Base-by-base conservation (phyloP, 2,329 filamentous ascomycete genomes). In the Trichoderma sp. region DNA sequence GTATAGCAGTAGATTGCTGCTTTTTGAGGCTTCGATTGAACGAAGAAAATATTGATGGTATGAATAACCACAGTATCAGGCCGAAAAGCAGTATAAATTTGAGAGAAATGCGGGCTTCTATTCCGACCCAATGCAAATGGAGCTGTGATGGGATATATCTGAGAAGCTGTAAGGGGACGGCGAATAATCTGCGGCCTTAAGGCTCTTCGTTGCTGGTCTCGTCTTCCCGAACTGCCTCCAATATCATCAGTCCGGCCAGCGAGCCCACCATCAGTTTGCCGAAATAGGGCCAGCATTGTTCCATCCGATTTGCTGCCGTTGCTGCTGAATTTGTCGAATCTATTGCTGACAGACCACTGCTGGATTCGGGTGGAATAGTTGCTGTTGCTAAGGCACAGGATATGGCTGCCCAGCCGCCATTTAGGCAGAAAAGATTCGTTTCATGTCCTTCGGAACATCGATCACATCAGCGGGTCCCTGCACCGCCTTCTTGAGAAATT, bases 261-360 rank as follows among this genome's bases (percentile, higher is more conserved):
- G 94, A 94, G 50, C 94, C 94, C 5, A 97, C 89, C 92, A 97
- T 95, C 71, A 97, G 84, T 80, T 96, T 97, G 61, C 87, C 87
- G 68, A 87, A 84, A 70, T 88, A 89, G 85, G 85, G 13, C 79
- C 81, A 5, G 81, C 78, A 69, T 82, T 84, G 61, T 82, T 82
- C 86, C 87, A 90, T 39, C 83, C 80, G 65, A 80, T 25, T 60
- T 82, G 80, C 37, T 83, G 81, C 68, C 82, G 82, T 63, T 82
- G 80, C 35, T 83, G 79, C 39, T 81, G 79, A 58, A 71, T 86
- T 45, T 39, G 52, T 15, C 61, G 85, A 19, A 86, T 84, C 69
- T 86, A 84, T 71, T 88, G 86, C 68, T 86, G 86, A 42, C 84
- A 82, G 45, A 86, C 76, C 25, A 85, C 70, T 8, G 80, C 77